Base-by-base conservation (phyloP, 768 basidiomycete genomes). In the Ramaria sp. region DNA sequence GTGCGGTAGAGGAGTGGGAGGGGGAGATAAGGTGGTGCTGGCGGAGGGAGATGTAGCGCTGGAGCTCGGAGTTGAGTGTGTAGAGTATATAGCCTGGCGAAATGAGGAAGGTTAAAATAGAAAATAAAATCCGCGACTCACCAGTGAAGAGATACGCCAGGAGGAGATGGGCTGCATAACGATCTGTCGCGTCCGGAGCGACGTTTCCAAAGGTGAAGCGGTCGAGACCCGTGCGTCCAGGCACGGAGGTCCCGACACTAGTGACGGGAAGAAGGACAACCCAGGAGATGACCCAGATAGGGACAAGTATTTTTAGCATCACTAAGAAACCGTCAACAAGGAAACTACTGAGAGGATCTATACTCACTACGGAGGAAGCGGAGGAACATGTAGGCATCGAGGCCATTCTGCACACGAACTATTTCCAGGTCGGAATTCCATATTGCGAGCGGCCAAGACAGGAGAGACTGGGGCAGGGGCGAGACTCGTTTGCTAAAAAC, bases 251-350 rank as follows among this genome's bases (percentile, higher is more conserved):
- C 51, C 73, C 70, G 49, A 79, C 78, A 24, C 77, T 68, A 5
- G 83, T 79, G 61, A 87, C 67, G 20, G 95, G 95, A 0, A 98
- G 69, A 30, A 98, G 78, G 55, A 96, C 73, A 48, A 70, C 64
- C 94, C 95, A 97, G 1, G 90, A 88, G 34, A 97, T 27, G 48
- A 91, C 58, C 94, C 91, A 99, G 62, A 96, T 89, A 22, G 96
- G 94, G 5, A 94, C 61, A 65, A 97, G 76, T 24, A 93, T 70
- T 59, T 82, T 78, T 48, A 81, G 65, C 79, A 96, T 86, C 75
- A 97, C 82, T 48, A 84, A 80, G 5, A 34, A 9, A 13, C 8
- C 32, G 32, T 34, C 32, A 34, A 52, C 44, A 18, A 51, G 32
- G 4, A 18, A 25, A 6, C 36, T 7, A 24, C 16, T 0, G 30